Conservation (phyloP, 345 rosid species). For the Bretschneidera sinensis region DNA sequence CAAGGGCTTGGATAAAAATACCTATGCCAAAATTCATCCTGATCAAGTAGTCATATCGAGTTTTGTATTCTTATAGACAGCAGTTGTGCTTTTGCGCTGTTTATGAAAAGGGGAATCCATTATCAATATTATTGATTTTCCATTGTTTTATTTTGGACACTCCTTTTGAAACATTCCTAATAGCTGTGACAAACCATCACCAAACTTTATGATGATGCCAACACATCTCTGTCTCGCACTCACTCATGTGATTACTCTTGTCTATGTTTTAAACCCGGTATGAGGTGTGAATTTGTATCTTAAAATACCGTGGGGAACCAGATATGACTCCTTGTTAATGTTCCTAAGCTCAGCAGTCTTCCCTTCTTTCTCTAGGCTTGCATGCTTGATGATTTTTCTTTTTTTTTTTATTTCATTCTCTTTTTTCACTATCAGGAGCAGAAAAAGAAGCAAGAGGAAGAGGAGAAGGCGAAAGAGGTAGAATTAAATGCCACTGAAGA, state of each 20-base stretch:
- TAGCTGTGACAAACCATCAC: too few relatives aligned
- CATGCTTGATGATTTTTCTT: not conserved
- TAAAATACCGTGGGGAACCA: not conserved
- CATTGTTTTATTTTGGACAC: too few relatives aligned
- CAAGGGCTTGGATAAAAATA: not conserved
- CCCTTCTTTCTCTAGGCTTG: not conserved
- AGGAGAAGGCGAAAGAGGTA: slow-evolving; percentile 45
- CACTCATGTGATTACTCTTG: not conserved
- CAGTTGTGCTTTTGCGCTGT: too few relatives aligned
- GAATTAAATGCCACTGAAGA: slow-evolving; percentile 43
- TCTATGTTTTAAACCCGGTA: not conserved
- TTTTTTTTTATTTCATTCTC: not conserved
- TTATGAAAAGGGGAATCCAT: too few relatives aligned
- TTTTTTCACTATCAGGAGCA: slow-evolving; percentile 54
- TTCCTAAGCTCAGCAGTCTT: not conserved
- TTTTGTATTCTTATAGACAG: too few relatives aligned
- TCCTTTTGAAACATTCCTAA: not conserved
- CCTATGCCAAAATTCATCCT: not conserved
- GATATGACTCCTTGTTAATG: not conserved
- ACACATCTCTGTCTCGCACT: too few relatives aligned
- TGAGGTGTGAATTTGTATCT: not conserved
- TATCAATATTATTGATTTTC: too few relatives aligned
- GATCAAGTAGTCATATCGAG: too few relatives aligned
- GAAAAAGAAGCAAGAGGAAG: slow-evolving; percentile 50
- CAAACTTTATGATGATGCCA: too few relatives aligned